A percentile compares a stretch with the other conserved stretches of the same genome.
Evolutionary conservation across 2,329 filamentous ascomycete species (phyloP).

Genomic region (Podosphaera aphanis): DNA sequence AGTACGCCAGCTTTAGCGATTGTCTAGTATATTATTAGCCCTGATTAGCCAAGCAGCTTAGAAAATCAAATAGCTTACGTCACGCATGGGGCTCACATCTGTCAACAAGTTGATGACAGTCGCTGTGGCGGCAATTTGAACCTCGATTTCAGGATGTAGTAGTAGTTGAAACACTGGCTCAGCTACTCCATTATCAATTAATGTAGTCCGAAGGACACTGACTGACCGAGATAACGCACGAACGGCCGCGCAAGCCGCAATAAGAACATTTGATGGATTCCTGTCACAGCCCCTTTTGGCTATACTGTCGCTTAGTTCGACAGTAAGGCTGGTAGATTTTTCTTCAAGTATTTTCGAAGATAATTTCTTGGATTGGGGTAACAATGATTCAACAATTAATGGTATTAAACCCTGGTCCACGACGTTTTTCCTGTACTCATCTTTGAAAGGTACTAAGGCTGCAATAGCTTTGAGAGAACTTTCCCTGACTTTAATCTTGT

Average conservation of each 20-base stretch:
- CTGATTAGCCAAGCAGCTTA: not conserved
- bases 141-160: constrained; percentile 48
- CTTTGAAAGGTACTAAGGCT: constrained; percentile 59
- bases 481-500: constrained; percentile 56
- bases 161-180: constrained; percentile 56
- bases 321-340: constrained; percentile 16
- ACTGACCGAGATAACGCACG: constrained; percentile 69
- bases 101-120: constrained; percentile 67
- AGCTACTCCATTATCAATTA: constrained; percentile 69
- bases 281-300: constrained; percentile 29
- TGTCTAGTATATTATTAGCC: constrained; percentile 24
- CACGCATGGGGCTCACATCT: constrained; percentile 77
- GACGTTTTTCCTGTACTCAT: constrained; percentile 61
- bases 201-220: constrained; percentile 56
- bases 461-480: constrained; percentile 56
- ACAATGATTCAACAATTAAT: constrained; percentile 66
- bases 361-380: constrained; percentile 31
- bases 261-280: constrained; percentile 55
- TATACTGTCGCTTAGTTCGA: constrained; percentile 5
- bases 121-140: constrained; percentile 68
- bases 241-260: constrained; percentile 65
- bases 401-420: constrained; percentile 61
- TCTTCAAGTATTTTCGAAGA: constrained; percentile 15
- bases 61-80: constrained; percentile 30
- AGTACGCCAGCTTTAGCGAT: constrained; percentile 54